A percentile compares a stretch with the other conserved stretches of the same genome.
phyloP scores from a whole-genome alignment of 345 rosid species.

The Anastatica hierochuntica region DNA sequence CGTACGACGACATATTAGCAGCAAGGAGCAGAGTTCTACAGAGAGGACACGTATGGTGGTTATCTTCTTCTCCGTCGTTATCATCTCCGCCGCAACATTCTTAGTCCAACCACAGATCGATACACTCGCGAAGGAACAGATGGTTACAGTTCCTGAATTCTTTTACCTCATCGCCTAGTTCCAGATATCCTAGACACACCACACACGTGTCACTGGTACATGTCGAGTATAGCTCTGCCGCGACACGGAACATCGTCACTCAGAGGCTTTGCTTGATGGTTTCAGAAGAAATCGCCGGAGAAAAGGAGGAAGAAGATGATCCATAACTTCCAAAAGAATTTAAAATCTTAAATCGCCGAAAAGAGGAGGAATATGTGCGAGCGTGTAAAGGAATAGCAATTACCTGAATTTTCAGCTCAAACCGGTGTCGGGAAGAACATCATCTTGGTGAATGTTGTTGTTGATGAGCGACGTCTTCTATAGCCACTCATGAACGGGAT shows the following conservation, averaged over 20 bases:
- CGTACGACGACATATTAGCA: background rate
- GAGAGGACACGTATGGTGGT: conserved; percentile 63
- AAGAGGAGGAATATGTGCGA: too few species aligned
- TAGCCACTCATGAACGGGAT: too few species aligned
- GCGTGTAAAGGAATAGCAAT: too few species aligned
- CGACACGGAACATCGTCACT: conserved; percentile 41
- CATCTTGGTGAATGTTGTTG: too few species aligned
- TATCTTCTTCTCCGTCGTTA: conserved; percentile 29
- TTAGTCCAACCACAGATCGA: conserved; percentile 33
- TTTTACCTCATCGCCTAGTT: conserved; percentile 43
- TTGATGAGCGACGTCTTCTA: too few species aligned
- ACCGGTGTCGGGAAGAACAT: too few species aligned
- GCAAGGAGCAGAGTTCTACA: conserved; percentile 70
- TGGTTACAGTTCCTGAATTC: conserved; percentile 77
- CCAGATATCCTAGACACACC: conserved; percentile 49
- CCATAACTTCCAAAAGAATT: too few species aligned
- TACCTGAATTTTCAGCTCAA: too few species aligned
- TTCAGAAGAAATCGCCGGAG: conserved; percentile 13
- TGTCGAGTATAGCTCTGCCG: conserved; percentile 21
- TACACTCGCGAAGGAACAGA: conserved; percentile 72
- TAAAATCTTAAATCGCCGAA: too few species aligned
- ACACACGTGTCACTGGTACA: conserved; percentile 43
- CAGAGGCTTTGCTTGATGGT: conserved; percentile 44
- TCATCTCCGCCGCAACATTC: conserved; percentile 24
- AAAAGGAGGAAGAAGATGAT: conserved; percentile 13